Evolutionary conservation across 768 basidiomycete species (phyloP).

Genomic region (Hypsizygus marmoreus): DNA sequence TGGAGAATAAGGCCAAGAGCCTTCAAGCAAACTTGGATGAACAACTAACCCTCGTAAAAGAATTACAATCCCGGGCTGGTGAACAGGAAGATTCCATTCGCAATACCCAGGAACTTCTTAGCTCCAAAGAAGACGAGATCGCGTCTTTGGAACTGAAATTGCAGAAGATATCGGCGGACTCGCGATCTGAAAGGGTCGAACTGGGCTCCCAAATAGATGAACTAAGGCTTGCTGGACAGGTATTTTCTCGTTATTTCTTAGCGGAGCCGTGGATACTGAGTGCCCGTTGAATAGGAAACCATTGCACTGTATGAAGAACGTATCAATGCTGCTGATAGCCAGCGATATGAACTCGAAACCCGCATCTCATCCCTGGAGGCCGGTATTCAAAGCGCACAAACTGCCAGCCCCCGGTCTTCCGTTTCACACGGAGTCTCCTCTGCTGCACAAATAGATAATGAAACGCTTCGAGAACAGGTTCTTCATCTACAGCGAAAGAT

Average conservation of each 20-base stretch:
- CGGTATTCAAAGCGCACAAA: slow-evolving; percentile 29
- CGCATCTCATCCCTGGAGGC: slow-evolving; percentile 57
- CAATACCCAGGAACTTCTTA: slow-evolving; percentile 51
- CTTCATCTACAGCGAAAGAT: slow-evolving; percentile 83
- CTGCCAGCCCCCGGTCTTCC: slow-evolving; percentile 23
- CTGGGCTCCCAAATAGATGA: slow-evolving; percentile 78
- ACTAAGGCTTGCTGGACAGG: slow-evolving; percentile 86
- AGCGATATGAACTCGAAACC: slow-evolving; percentile 79
- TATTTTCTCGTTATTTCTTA: slow-evolving; percentile 29
- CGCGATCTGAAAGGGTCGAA: slow-evolving; percentile 63
- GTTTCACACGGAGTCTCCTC: slow-evolving; percentile 49
- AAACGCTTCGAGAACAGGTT: slow-evolving; percentile 88
- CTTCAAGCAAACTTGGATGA: slow-evolving; percentile 37
- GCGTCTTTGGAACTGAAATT: slow-evolving; percentile 45
- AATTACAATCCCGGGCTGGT: slow-evolving; percentile 54
- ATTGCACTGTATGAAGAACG: slow-evolving; percentile 94
- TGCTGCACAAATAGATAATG: slow-evolving; percentile 93
- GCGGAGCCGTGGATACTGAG: slow-evolving; percentile 7
- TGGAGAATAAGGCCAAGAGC: slow-evolving; percentile 36
- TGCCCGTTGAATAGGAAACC: slow-evolving; percentile 63
- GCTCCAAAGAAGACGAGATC: slow-evolving; percentile 65
- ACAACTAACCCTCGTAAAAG: slow-evolving; percentile 42
- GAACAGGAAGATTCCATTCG: slow-evolving; percentile 51
- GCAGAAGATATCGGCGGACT: slow-evolving; percentile 27
- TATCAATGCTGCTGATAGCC: slow-evolving; percentile 66